These are phyloP conservation scores for Wallacemonas sp. DNA, from an alignment of 208 protist genomes.

Conservation along the genomic window DNA sequence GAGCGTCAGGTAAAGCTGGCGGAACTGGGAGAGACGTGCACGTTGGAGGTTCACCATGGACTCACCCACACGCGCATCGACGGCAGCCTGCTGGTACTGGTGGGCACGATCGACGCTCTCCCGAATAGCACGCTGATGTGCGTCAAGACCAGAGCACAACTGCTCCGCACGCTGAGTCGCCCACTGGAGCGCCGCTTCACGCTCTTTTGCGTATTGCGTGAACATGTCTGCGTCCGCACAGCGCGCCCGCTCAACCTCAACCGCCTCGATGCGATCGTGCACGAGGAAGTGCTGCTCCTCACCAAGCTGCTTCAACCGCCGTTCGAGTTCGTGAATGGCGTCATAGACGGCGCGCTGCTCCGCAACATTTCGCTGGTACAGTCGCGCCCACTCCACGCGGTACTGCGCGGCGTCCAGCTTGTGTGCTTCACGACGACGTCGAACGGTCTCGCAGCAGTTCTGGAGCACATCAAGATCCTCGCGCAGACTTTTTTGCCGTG, in stretches of 20 bases:
- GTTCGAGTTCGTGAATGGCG: constrained; percentile 77
- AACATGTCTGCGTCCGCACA: constrained; percentile 59
- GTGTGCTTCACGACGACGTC: constrained; percentile 32
- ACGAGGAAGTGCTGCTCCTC: constrained; percentile 51
- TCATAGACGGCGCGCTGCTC: constrained; percentile 62
- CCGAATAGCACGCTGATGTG: constrained; percentile 18
- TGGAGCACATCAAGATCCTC: constrained; percentile 46
- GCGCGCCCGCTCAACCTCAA: constrained; percentile 51
- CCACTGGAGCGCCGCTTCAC: constrained; percentile 30
- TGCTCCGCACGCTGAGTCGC: constrained; percentile 31
- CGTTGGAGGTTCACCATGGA: constrained; percentile 51
- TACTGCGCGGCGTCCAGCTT: constrained; percentile 36
- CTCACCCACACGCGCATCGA: constrained; percentile 33
- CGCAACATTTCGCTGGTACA: constrained; percentile 58
- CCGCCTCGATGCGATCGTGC: constrained; percentile 48
- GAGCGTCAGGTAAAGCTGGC: constrained; percentile 81
- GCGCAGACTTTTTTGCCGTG: constrained; percentile 15
- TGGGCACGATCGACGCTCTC: constrained; percentile 35
- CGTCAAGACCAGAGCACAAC: constrained; percentile 25
- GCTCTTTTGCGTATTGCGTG: constrained; percentile 44
- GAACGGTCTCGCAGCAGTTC: constrained; percentile 30
- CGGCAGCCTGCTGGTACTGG: constrained; percentile 35
- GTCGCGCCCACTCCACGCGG: constrained; percentile 40
- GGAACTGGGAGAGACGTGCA: constrained; percentile 76
- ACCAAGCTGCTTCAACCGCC: constrained; percentile 45